Evolutionary conservation across 2,329 filamentous ascomycete genomes (phyloP).

Genomic region (Acarospora socialis): DNA sequence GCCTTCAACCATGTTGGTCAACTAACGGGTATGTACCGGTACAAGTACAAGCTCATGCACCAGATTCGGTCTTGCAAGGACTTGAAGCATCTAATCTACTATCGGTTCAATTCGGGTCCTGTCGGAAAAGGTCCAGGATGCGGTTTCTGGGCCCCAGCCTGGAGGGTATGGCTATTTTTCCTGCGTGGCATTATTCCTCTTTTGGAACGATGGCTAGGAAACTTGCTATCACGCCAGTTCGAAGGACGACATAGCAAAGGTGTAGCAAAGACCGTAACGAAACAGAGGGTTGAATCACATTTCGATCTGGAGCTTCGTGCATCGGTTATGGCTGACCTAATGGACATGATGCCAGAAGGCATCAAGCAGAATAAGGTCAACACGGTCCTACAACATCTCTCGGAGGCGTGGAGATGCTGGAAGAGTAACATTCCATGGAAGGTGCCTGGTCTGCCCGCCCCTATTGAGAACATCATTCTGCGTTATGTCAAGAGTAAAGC

Average conservation of each 20-base stretch:
- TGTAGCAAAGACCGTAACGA: conserved; percentile 96
- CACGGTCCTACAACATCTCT: conserved; percentile 90
- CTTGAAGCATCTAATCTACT: conserved; percentile 97
- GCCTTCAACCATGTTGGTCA: conserved; percentile 99
- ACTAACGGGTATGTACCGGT: conserved; percentile 97
- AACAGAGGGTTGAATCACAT: conserved; percentile 96
- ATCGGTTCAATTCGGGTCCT: conserved; percentile 91
- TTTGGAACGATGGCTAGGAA: conserved; percentile 92
- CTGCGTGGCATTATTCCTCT: conserved; percentile 97
- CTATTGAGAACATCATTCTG: conserved; percentile 96
- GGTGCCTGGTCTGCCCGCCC: conserved; percentile 86
- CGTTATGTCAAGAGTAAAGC: conserved; percentile 98
- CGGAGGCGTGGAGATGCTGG: conserved; percentile 98
- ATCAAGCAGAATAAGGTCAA: conserved; percentile 99
- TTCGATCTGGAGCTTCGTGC: conserved; percentile 95
- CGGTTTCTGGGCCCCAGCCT: conserved; percentile 97
- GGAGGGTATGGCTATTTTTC: conserved; percentile 98
- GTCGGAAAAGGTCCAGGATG: conserved; percentile 96
- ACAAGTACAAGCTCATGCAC: conserved; percentile 99
- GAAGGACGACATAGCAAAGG: conserved; percentile 98
- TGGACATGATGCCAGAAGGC: conserved; percentile 99
- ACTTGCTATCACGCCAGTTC: conserved; percentile 90
- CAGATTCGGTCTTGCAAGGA: conserved; percentile 99
- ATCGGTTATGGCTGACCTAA: conserved; percentile 95
- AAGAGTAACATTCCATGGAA: conserved; percentile 99